These are phyloP conservation scores for Fusarium euwallaceae DNA, from an alignment of 2,329 filamentous ascomycete genomes.

Conservation along the genomic window DNA sequence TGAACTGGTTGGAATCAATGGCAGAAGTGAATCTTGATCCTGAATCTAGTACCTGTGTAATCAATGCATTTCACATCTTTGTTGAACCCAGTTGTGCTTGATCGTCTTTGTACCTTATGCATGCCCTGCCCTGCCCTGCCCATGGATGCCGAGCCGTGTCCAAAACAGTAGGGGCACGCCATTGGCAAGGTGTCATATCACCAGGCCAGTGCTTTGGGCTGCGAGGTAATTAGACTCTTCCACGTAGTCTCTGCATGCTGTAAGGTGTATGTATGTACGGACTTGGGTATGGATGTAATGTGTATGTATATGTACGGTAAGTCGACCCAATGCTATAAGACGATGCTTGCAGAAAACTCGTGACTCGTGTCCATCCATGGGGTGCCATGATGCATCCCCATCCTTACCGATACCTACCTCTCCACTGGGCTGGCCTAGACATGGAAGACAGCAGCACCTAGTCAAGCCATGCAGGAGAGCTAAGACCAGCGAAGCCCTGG, in stretches of 20 bases:
- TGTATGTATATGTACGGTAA: neutral
- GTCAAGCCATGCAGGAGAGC: neutral
- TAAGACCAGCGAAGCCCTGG: neutral
- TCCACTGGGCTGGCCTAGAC: neutral
- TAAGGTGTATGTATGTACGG: neutral
- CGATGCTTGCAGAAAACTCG: conserved; percentile 5
- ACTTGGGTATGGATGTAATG: neutral
- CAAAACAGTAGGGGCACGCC: neutral
- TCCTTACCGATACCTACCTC: neutral
- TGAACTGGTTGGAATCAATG: conserved; percentile 14
- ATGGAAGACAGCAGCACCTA: neutral
- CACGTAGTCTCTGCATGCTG: conserved; percentile 1
- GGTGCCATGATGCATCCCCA: neutral
- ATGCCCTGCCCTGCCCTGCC: neutral
- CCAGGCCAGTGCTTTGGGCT: neutral
- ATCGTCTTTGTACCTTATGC: neutral
- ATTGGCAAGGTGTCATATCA: neutral
- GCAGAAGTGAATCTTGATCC: neutral
- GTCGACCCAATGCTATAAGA: neutral
- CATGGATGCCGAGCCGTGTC: too few species aligned
- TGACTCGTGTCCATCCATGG: conserved; percentile 1
- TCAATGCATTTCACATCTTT: conserved; percentile 1
- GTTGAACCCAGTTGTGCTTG: neutral
- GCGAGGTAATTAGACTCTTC: conserved; percentile 4
- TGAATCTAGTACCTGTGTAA: neutral